Evolutionary conservation across 331 rosid species (phyloP).

Genomic region (Rosa hybrid): DNA sequence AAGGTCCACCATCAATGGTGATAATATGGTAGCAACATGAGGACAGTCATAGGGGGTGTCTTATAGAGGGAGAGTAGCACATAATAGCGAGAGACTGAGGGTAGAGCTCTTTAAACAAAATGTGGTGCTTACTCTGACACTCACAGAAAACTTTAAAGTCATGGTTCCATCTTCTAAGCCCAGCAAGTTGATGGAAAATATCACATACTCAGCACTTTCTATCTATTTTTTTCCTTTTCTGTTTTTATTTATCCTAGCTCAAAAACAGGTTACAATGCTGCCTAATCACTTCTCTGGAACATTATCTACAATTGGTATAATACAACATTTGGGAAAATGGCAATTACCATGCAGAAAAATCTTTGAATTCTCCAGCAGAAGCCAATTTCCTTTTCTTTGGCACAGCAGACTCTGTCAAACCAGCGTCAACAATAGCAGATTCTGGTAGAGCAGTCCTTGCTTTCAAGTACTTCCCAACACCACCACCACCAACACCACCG

Average conservation of each 20-base stretch:
- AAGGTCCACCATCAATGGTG: background rate
- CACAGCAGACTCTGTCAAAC: constrained; percentile 30
- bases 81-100: background rate
- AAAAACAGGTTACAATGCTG: background rate
- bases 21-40: background rate
- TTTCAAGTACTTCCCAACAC: constrained; percentile 90
- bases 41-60: background rate
- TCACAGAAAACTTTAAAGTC: background rate
- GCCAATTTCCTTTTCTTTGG: constrained; percentile 77
- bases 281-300: background rate
- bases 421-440: constrained; percentile 44
- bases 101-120: background rate
- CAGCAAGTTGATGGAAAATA: constrained; percentile 3
- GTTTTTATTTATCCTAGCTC: background rate
- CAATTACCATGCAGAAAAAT: constrained; percentile 76
- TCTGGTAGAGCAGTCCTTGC: constrained; percentile 50
- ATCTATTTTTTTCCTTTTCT: background rate
- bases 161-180: constrained; percentile 2
- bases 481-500: constrained; percentile 51
- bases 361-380: constrained; percentile 55
- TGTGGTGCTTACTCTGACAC: background rate
- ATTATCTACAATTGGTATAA: constrained; percentile 33
- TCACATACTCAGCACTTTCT: background rate
- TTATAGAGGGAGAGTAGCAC: background rate
- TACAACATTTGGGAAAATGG: constrained; percentile 30